Percentiles rank a stretch among this genome's conserved stretches.
Conservation (phyloP, 176 grass and related monocot genomes). For the Lolium perenne region DNA sequence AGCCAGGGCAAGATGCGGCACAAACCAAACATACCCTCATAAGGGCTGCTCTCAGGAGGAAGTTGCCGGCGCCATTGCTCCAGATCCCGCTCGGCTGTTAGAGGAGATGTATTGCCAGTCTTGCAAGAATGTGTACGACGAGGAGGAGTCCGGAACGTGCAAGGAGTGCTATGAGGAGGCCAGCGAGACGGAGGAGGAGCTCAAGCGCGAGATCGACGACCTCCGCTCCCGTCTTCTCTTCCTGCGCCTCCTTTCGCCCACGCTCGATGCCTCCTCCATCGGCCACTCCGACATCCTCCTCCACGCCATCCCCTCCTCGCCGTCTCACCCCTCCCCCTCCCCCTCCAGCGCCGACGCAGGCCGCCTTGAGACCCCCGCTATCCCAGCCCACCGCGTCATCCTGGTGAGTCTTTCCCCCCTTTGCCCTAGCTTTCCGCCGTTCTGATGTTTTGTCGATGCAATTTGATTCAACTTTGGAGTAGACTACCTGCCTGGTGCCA, state of each 20-base stretch:
- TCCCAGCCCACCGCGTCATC: slow-evolving; percentile 79
- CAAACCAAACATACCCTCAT: no score
- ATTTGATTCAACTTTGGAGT: neutral
- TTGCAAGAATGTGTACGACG: slow-evolving; percentile 81
- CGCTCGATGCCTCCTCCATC: slow-evolving; percentile 27
- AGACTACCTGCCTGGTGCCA: no score
- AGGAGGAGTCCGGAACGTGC: slow-evolving; percentile 85
- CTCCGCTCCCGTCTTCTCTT: slow-evolving; percentile 75
- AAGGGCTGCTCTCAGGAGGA: neutral
- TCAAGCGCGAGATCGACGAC: slow-evolving; percentile 94
- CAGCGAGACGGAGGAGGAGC: slow-evolving; percentile 98
- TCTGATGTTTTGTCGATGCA: neutral
- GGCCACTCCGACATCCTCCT: slow-evolving; percentile 56
- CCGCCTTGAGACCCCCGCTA: slow-evolving; percentile 47
- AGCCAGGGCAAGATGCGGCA: no score
- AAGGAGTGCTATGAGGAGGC: slow-evolving; percentile 99
- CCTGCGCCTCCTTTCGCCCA: slow-evolving; percentile 75
- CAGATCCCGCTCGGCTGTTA: neutral
- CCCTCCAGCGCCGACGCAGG: neutral
- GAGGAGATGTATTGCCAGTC: slow-evolving; percentile 83
- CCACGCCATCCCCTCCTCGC: slow-evolving; percentile 44
- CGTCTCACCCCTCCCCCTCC: neutral
- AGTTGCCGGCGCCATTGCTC: neutral
- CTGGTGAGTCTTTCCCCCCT: slow-evolving; percentile 51
- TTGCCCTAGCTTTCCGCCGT: neutral